Conservation (phyloP, 768 basidiomycete genomes). For the Kwoniella shandongensis region DNA sequence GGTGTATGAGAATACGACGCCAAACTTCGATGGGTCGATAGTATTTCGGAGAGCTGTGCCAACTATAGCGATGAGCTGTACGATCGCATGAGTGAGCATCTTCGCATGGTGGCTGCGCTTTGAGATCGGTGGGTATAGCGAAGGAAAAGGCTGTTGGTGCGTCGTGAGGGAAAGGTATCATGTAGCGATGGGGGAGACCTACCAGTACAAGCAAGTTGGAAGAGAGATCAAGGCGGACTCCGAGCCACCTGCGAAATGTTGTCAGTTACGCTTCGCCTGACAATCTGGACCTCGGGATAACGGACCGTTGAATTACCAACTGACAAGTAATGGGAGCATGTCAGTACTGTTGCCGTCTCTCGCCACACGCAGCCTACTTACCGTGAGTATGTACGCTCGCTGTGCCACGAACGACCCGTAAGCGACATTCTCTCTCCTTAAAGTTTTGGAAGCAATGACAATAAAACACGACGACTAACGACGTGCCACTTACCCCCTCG, state of each 20-base stretch:
- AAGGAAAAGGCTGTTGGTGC: not conserved
- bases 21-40: constrained; percentile 64
- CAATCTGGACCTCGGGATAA: constrained; percentile 47
- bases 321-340: constrained; percentile 57
- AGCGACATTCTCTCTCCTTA: too few species aligned
- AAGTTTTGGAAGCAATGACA: too few species aligned
- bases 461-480: too few species aligned
- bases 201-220: constrained; percentile 66
- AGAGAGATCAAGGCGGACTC: constrained; percentile 66
- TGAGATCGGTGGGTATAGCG: too few species aligned
- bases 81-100: not conserved
- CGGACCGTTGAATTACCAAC: constrained; percentile 34
- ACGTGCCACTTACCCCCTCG: constrained; percentile 31
- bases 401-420: constrained; percentile 1
- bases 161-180: not conserved
- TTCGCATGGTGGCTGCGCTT: too few species aligned
- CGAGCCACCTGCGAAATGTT: constrained; percentile 58
- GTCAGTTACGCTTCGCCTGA: not conserved
- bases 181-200: not conserved
- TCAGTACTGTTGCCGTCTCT: too few species aligned
- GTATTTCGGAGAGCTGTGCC: constrained; percentile 63
- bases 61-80: constrained; percentile 65
- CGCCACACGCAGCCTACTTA: constrained; percentile 3
- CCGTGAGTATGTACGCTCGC: constrained; percentile 31
- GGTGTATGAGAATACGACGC: constrained; percentile 64